These are phyloP conservation scores for Phyllosticta capitalensis DNA, from an alignment of 2,329 filamentous ascomycete genomes.

Conservation along the genomic window DNA sequence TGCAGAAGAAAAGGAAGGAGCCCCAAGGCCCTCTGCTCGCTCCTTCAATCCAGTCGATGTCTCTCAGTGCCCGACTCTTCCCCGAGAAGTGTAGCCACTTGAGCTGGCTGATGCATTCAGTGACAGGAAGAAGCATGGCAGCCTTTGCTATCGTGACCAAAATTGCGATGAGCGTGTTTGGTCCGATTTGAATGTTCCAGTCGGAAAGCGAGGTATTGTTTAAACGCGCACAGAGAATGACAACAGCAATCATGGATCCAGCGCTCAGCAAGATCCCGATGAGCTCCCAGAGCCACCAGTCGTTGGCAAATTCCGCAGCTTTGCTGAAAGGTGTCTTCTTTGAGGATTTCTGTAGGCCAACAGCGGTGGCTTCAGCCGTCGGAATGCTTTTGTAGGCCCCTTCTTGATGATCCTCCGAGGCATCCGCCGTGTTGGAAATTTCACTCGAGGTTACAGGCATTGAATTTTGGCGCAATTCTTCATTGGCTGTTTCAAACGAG, in stretches of 20 bases:
- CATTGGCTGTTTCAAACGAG: not conserved
- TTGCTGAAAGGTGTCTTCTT: not conserved
- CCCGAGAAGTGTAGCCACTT: constrained; percentile 27
- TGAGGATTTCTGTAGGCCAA: not conserved
- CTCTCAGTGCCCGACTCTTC: constrained; percentile 12
- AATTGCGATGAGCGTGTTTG: constrained; percentile 27
- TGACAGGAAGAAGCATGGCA: constrained; percentile 22
- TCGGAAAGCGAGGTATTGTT: constrained; percentile 11
- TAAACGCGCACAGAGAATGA: constrained; percentile 9
- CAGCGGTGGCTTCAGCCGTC: not conserved
- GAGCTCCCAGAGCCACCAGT: constrained; percentile 9
- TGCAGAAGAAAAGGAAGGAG: not conserved
- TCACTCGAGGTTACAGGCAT: not conserved
- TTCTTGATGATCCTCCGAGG: not conserved
- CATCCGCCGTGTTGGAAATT: not conserved
- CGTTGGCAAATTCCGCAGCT: not conserved
- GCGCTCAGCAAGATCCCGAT: constrained; percentile 12
- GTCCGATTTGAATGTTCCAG: constrained; percentile 14
- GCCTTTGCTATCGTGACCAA: constrained; percentile 25
- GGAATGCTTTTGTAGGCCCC: not conserved
- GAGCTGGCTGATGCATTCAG: constrained; percentile 26
- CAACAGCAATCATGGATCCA: constrained; percentile 5
- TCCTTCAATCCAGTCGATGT: constrained; percentile 22
- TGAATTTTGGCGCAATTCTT: not conserved
- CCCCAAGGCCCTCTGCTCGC: constrained; percentile 17